These are phyloP conservation scores for Trifolium subterraneum DNA, from an alignment of 306 rosid species.

Conservation along the genomic window DNA sequence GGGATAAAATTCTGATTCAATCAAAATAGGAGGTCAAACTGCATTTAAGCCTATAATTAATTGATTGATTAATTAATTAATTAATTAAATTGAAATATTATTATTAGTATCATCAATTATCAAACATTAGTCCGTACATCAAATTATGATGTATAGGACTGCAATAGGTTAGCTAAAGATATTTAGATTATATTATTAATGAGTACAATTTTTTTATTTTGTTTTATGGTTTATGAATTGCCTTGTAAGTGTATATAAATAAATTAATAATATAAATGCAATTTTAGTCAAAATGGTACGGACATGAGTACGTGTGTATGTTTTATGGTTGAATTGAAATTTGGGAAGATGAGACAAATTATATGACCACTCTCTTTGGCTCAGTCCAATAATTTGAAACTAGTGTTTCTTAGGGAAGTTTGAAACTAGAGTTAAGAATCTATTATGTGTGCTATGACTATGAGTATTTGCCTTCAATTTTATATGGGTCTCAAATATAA, in stretches of 20 bases:
- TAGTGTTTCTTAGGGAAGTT: no score
- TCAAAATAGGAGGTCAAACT: no score
- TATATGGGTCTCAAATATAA: no score
- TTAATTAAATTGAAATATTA: constrained; percentile 10
- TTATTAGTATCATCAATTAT: constrained; percentile 9
- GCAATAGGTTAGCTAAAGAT: constrained; percentile 24
- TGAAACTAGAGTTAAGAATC: no score
- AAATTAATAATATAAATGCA: background rate
- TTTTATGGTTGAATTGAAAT: background rate
- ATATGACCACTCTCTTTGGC: background rate
- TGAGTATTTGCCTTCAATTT: no score
- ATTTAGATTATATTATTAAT: background rate
- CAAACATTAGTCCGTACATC: background rate
- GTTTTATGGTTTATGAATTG: background rate
- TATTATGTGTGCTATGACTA: no score
- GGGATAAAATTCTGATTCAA: no score
- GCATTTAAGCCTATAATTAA: no score
- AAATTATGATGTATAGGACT: constrained; percentile 23
- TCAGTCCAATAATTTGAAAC: background rate
- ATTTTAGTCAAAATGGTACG: constrained; percentile 18
- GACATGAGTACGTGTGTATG: background rate
- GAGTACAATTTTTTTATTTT: background rate
- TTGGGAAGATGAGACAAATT: background rate
- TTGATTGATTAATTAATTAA: background rate
- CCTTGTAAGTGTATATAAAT: background rate